Evolutionary conservation across 2,329 filamentous ascomycete genomes (phyloP).

Genomic region (Leptodontidium sp.): DNA sequence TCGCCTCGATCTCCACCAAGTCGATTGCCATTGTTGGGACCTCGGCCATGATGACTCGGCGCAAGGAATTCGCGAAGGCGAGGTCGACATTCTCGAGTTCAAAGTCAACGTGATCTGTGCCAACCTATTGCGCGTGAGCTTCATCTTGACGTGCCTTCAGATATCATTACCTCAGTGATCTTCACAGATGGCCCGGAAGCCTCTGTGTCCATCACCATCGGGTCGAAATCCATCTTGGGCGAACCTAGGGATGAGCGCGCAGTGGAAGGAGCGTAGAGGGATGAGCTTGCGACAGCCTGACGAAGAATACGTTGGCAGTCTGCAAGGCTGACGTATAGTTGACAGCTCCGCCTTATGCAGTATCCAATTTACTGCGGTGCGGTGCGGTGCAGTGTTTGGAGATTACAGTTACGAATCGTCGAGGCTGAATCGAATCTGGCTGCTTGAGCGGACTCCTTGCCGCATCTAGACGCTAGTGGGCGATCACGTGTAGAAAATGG

Average conservation of each 20-base stretch:
- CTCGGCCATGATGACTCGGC: slow-evolving; percentile 90
- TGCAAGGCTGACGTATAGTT: slow-evolving; percentile 37
- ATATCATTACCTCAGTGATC: slow-evolving; percentile 52
- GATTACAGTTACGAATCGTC: slow-evolving; percentile 20
- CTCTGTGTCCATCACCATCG: slow-evolving; percentile 52
- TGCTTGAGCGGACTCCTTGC: background rate
- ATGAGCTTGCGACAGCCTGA: slow-evolving; percentile 11
- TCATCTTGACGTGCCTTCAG: slow-evolving; percentile 16
- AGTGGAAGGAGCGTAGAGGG: slow-evolving; percentile 19
- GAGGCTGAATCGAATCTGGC: slow-evolving; percentile 26
- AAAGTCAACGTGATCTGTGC: slow-evolving; percentile 85
- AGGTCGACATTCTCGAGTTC: slow-evolving; percentile 89
- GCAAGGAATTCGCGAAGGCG: slow-evolving; percentile 90
- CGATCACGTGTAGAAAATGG: background rate
- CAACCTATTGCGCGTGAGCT: slow-evolving; percentile 65
- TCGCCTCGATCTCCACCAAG: slow-evolving; percentile 89
- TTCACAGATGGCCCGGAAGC: slow-evolving; percentile 56
- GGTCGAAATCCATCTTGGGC: slow-evolving; percentile 57
- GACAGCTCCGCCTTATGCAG: slow-evolving; percentile 29
- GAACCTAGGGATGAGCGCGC: slow-evolving; percentile 5
- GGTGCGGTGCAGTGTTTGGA: slow-evolving; percentile 19
- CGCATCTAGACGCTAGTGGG: background rate
- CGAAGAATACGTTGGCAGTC: slow-evolving; percentile 27
- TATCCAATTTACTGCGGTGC: slow-evolving; percentile 17
- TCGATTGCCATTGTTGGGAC: slow-evolving; percentile 96